Evolutionary conservation across 1,139 yeast genomes (phyloP).

Genomic region (Candida labiduridarum): DNA sequence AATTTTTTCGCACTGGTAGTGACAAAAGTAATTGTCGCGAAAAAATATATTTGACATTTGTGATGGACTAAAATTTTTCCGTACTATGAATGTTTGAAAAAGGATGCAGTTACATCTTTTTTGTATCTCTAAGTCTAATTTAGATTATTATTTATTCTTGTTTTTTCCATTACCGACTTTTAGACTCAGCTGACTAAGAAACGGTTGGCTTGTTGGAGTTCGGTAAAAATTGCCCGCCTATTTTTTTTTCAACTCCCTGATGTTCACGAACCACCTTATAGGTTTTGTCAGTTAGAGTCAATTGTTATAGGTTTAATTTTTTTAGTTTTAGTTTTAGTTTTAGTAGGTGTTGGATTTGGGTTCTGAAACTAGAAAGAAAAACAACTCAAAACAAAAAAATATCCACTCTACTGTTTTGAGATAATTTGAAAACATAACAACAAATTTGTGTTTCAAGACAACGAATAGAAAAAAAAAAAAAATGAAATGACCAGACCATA

Average conservation of each 20-base stretch:
- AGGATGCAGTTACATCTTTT: not conserved
- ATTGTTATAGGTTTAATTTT: not conserved
- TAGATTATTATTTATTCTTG: not conserved
- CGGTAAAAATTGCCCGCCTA: not conserved
- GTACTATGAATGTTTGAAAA: not conserved
- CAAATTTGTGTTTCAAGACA: not conserved
- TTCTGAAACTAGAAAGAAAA: not conserved
- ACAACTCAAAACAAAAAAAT: not conserved
- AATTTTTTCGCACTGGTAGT: not conserved
- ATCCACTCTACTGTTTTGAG: not conserved
- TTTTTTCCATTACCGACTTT: not conserved
- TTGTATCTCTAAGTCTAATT: not conserved
- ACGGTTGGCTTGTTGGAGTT: not conserved
- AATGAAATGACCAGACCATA: not conserved
- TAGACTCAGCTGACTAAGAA: not conserved
- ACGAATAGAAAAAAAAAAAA: not conserved
- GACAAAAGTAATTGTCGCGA: constrained; percentile 3
- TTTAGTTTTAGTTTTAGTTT: not conserved
- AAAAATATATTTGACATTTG: not conserved
- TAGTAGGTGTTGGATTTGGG: not conserved
- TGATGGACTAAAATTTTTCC: not conserved
- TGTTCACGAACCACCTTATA: not conserved
- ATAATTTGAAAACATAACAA: not conserved
- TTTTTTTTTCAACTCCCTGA: not conserved
- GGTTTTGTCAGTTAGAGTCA: not conserved